Evolutionary conservation across 2,329 filamentous ascomycete species (phyloP).

Genomic region (Sphaerulina musiva): DNA sequence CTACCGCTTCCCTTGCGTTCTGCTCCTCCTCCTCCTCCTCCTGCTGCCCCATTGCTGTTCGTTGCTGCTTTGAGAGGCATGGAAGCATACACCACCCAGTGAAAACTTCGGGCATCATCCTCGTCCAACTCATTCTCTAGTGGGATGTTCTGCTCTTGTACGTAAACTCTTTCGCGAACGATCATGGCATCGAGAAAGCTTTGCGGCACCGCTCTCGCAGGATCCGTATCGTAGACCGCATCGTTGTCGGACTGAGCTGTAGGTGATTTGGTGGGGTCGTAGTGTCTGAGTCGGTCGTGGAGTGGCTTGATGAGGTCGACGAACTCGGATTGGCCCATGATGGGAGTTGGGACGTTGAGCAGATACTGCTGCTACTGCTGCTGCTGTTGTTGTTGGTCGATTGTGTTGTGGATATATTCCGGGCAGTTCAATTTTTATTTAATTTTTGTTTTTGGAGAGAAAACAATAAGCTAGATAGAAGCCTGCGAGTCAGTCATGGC

Average conservation of each 20-base stretch:
- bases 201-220: slow-evolving; percentile 36
- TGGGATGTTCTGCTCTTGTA: slow-evolving; percentile 51
- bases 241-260: slow-evolving; percentile 29
- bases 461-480: background rate
- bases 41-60: slow-evolving; percentile 7
- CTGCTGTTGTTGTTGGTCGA: background rate
- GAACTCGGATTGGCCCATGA: slow-evolving; percentile 30
- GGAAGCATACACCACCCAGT: slow-evolving; percentile 79
- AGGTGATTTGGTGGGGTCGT: slow-evolving; percentile 26
- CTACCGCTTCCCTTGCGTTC: slow-evolving; percentile 36
- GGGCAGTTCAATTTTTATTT: too few species aligned
- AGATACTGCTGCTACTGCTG: background rate
- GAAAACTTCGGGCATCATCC: slow-evolving; percentile 72
- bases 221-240: slow-evolving; percentile 23
- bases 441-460: too few species aligned
- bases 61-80: slow-evolving; percentile 40
- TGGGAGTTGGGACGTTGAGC: background rate
- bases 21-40: slow-evolving; percentile 25
- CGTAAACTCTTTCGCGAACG: slow-evolving; percentile 52
- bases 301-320: slow-evolving; percentile 30
- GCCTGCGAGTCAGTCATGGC: slow-evolving; percentile 10
- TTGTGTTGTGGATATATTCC: too few species aligned
- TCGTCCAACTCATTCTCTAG: slow-evolving; percentile 69
- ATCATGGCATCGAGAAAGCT: slow-evolving; percentile 51
- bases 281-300: slow-evolving; percentile 28